Percentiles rank a stretch among this genome's conserved stretches.
Conservation (phyloP, 371 early-diverging fungal species). For the Mucor irregularis region DNA sequence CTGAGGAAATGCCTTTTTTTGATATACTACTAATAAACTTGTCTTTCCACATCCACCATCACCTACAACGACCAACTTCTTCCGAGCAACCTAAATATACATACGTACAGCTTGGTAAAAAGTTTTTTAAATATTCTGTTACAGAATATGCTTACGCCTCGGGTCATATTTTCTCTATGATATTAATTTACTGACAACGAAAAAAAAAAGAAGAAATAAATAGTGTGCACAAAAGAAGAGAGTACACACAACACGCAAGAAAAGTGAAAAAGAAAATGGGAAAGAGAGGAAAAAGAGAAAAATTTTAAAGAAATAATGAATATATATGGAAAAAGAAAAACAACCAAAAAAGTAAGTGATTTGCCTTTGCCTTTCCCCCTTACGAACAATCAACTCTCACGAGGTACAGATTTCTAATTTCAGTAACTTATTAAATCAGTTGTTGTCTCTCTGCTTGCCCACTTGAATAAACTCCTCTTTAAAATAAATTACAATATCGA, state of each 20-base stretch:
- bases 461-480: too few relatives aligned
- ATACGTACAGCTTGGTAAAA: neutral
- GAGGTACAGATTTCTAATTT: too few relatives aligned
- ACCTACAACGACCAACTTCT: conserved; percentile 59
- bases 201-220: conserved; percentile 4
- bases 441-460: too few relatives aligned
- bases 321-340: conserved; percentile 15
- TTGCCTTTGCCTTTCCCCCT: neutral
- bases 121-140: neutral
- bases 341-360: conserved; percentile 5
- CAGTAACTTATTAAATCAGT: too few relatives aligned
- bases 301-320: conserved; percentile 2
- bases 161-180: conserved; percentile 9
- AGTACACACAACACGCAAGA: too few relatives aligned
- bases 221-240: too few relatives aligned
- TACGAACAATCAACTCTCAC: too few relatives aligned
- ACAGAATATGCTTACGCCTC: conserved; percentile 13
- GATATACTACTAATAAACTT: conserved; percentile 81
- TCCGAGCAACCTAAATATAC: conserved; percentile 38
- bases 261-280: neutral
- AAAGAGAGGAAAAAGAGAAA: neutral
- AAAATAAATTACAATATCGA: too few relatives aligned
- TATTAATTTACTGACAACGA: neutral
- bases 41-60: conserved; percentile 87
- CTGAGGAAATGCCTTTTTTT: conserved; percentile 82